Percentiles rank a stretch among this genome's conserved stretches.
These are phyloP conservation scores for Xylaria castorea DNA, from an alignment of 495 filamentous ascomycete species.

Conservation along the genomic window DNA sequence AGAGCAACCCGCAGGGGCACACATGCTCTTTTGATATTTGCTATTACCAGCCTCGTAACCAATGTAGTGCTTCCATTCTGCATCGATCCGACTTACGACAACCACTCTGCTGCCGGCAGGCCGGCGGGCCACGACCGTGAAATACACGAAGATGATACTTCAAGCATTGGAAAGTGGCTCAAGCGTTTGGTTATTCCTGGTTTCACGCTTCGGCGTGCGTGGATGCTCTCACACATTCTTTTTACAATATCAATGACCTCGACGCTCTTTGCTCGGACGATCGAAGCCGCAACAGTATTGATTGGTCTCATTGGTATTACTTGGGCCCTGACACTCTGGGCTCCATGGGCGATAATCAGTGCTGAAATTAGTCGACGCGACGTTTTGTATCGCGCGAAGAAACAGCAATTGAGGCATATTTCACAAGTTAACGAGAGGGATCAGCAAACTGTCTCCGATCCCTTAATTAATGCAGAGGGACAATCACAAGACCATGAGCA, in stretches of 20 bases:
- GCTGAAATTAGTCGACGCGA: slow-evolving; percentile 84
- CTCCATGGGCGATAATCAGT: slow-evolving; percentile 89
- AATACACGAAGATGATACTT: slow-evolving; percentile 39
- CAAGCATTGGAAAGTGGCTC: slow-evolving; percentile 51
- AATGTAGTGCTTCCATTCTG: slow-evolving; percentile 85
- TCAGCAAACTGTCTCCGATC: slow-evolving; percentile 13
- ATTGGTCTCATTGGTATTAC: slow-evolving; percentile 82
- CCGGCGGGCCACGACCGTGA: slow-evolving; percentile 13
- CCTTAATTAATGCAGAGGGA: slow-evolving; percentile 35
- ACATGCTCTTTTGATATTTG: slow-evolving; percentile 85
- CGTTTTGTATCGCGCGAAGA: slow-evolving; percentile 64
- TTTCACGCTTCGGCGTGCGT: slow-evolving; percentile 84
- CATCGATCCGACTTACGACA: slow-evolving; percentile 74
- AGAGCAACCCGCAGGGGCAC: slow-evolving; percentile 81
- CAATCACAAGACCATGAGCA: slow-evolving; percentile 49
- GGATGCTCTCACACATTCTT: slow-evolving; percentile 80
- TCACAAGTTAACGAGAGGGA: slow-evolving; percentile 24
- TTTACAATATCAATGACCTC: slow-evolving; percentile 80
- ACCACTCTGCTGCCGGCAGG: slow-evolving; percentile 39
- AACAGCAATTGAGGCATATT: slow-evolving; percentile 43
- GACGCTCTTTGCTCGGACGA: slow-evolving; percentile 75
- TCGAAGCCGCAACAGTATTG: slow-evolving; percentile 70
- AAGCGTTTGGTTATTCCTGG: slow-evolving; percentile 72
- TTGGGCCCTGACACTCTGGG: slow-evolving; percentile 91
- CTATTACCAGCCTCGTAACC: slow-evolving; percentile 76